Conservation (phyloP, 345 rosid species). For the Salix arbutifolia region DNA sequence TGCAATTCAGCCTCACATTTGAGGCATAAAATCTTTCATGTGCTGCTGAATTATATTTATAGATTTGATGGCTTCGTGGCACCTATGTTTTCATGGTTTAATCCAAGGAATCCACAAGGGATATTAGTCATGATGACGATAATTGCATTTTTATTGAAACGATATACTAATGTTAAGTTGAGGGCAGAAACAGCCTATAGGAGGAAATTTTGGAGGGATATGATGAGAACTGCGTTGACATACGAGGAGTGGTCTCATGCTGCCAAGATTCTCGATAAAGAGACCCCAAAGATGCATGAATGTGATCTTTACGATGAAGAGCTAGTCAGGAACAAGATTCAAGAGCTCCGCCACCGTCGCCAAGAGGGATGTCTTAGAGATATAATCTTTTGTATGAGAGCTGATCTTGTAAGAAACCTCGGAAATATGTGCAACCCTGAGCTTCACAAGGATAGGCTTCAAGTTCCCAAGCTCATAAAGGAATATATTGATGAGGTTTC, state of each 20-base stretch:
- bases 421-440: conserved; percentile 97
- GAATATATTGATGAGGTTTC: conserved; percentile 93
- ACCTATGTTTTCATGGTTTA: conserved; percentile 74
- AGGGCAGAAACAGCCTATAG: conserved; percentile 94
- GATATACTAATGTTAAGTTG: conserved; percentile 72
- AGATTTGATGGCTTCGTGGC: conserved; percentile 40
- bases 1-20: conserved; percentile 72
- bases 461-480: conserved; percentile 82
- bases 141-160: conserved; percentile 76
- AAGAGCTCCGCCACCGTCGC: conserved; percentile 79
- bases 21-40: conserved; percentile 43
- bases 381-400: conserved; percentile 93
- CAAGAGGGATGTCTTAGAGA: conserved; percentile 85
- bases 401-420: conserved; percentile 87
- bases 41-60: conserved; percentile 36
- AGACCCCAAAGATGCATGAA: conserved; percentile 73
- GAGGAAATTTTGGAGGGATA: conserved; percentile 97
- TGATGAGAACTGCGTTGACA: conserved; percentile 85
- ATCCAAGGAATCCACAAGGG: conserved; percentile 94
- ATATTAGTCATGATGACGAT: conserved; percentile 84
- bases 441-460: conserved; percentile 98
- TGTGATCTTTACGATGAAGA: conserved; percentile 80
- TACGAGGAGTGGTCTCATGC: conserved; percentile 99
- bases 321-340: conserved; percentile 78
- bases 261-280: conserved; percentile 93